Evolutionary conservation across 352 stramenopile species (phyloP), one percentile per base, ranked within the genome.

Genomic region (Thraustotheca clavata): DNA sequence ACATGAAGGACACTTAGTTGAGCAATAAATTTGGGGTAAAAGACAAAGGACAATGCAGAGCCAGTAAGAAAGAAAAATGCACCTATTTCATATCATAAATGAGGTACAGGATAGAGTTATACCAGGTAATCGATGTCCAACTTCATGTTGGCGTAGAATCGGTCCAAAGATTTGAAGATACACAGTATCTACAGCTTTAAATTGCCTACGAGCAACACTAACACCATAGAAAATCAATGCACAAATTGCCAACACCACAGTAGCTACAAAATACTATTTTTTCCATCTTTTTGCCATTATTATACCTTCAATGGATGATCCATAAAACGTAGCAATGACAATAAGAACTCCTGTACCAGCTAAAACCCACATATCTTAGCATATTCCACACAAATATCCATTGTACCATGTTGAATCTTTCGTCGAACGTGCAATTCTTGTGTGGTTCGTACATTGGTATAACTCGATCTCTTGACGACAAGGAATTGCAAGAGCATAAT

Each of bases 141-240:
- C 47, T 24, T 65, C 57, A 27, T 65, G 57, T 32, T 65, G 57
- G 4, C 57, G 57, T 46, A 65, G 29, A 33, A 65, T 65, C 38
- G 57, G 57, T 1, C 57, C 57, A 65, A 65, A 65, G 11, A 65
- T 43, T 11, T 54, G 57, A 14, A 65, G 57, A 26, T 65, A 65
- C 5, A 43, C 57, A 1, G 20, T 9, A 32, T 65, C 47, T 27
- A 65, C 57, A 20, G 47, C 39, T 22, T 65, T 65, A 32, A 5
- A 55, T 34, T 65, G 57, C 39, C 57, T 52, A 18, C 57, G 57
- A n/a, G 57, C 20, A 14, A 54, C 27, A 26, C 35, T 49, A 26
- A 65, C 38, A 22, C 41, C 31, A 26, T 65, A 65, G 29, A 65
- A 65, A 5, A 35, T 43, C n/a, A 39, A 22, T 7, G 57, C 57